Evolutionary conservation across 768 basidiomycete genomes (phyloP).

Genomic region (Lactarius psammicola): DNA sequence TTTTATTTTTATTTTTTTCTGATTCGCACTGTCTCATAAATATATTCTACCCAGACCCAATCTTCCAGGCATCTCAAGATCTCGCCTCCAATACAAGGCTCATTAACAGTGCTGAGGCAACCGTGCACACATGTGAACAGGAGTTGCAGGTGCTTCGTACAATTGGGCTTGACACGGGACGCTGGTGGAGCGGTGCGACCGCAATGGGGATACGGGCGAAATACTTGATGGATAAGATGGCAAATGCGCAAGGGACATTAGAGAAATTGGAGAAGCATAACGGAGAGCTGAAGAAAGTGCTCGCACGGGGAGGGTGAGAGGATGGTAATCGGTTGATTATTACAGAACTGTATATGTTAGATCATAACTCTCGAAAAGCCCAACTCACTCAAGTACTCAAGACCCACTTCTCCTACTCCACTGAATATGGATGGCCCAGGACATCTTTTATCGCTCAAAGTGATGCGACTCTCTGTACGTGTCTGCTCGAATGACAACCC

Average conservation of each 20-base stretch:
- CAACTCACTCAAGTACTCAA: not conserved
- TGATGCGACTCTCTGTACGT: constrained; percentile 86
- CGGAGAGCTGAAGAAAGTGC: constrained; percentile 55
- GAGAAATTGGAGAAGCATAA: constrained; percentile 72
- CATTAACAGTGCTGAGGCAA: constrained; percentile 54
- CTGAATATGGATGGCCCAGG: constrained; percentile 49
- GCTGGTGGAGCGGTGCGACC: constrained; percentile 44
- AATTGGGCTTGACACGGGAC: constrained; percentile 54
- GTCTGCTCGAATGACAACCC: constrained; percentile 7
- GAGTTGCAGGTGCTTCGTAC: constrained; percentile 69
- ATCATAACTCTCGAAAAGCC: not conserved
- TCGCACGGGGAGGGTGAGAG: constrained; percentile 43
- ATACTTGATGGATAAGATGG: constrained; percentile 76
- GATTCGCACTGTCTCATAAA: constrained; percentile 12
- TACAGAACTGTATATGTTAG: too few relatives aligned
- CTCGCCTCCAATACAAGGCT: constrained; percentile 74
- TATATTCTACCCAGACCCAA: constrained; percentile 48
- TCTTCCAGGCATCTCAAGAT: constrained; percentile 81
- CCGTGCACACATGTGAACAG: constrained; percentile 67
- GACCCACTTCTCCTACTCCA: not conserved
- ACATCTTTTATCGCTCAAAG: constrained; percentile 76
- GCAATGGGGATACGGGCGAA: constrained; percentile 59
- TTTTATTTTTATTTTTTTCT: not conserved
- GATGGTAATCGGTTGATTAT: not conserved
- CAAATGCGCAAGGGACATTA: constrained; percentile 62